Conservation (phyloP, 176 grass and related monocot genomes). For the Hsuehochloa calcarea region DNA sequence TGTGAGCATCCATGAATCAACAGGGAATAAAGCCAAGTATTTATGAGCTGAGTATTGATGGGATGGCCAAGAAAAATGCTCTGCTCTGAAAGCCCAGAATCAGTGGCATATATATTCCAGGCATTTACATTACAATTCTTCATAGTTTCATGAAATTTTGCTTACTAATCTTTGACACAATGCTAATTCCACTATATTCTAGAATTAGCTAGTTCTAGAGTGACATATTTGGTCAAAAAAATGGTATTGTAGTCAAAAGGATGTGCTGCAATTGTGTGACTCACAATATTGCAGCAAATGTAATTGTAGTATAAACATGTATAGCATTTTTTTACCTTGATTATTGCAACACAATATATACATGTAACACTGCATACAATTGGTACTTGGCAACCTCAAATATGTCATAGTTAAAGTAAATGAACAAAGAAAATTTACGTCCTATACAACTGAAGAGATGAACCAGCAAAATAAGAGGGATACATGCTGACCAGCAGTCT, state of each 20-base stretch:
- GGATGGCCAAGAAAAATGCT: not conserved
- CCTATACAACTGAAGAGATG: not conserved
- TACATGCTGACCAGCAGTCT: conserved; percentile 72
- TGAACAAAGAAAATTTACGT: not conserved
- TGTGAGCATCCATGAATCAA: not conserved
- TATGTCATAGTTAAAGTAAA: not conserved
- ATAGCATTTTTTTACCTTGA: not conserved
- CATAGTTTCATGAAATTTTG: not conserved
- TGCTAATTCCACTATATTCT: not conserved
- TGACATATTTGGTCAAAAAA: not conserved
- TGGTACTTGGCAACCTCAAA: not conserved
- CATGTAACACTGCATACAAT: not conserved
- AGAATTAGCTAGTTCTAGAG: not conserved
- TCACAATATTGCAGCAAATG: not conserved
- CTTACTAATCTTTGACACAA: not conserved
- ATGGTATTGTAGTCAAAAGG: not conserved
- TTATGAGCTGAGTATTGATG: not conserved
- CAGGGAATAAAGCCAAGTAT: not conserved
- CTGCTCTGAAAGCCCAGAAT: not conserved
- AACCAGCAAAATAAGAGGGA: conserved; percentile 9
- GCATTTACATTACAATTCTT: not conserved
- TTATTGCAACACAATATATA: not conserved
- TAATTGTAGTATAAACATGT: not conserved
- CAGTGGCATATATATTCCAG: not conserved
- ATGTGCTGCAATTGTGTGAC: not conserved